Evolutionary conservation across 768 basidiomycete genomes (phyloP).

Genomic region (Pleurotus sapidus): DNA sequence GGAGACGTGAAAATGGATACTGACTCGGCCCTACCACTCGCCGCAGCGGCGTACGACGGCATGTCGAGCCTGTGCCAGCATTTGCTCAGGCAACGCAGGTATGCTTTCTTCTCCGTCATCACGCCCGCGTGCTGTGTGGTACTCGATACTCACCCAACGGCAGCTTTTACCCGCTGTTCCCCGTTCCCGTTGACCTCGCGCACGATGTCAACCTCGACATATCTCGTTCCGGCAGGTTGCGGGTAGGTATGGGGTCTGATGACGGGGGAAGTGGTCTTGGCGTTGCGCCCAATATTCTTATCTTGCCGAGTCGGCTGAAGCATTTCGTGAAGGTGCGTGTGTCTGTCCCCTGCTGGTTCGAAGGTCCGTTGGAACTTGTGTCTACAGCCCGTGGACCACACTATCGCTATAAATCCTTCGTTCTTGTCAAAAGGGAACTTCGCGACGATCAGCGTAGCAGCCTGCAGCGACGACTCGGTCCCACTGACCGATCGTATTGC

Average conservation of each 20-base stretch:
- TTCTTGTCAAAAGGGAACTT: conserved; percentile 63
- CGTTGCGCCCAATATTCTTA: conserved; percentile 76
- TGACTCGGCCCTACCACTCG: conserved; percentile 37
- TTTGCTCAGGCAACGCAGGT: conserved; percentile 87
- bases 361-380: neutral
- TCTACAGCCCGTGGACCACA: conserved; percentile 69
- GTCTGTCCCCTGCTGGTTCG: neutral
- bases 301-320: conserved; percentile 85
- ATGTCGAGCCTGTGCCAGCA: conserved; percentile 82
- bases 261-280: conserved; percentile 24
- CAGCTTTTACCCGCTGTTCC: conserved; percentile 96
- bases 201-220: conserved; percentile 89
- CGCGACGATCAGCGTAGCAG: conserved; percentile 39
- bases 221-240: conserved; percentile 58
- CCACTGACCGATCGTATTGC: neutral
- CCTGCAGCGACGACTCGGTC: neutral
- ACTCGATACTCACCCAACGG: no score
- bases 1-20: conserved; percentile 33
- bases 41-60: conserved; percentile 51
- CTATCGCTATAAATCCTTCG: conserved; percentile 84
- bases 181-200: conserved; percentile 69
- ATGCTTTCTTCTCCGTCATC: conserved; percentile 8
- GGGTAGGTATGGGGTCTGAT: conserved; percentile 32
- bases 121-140: no score
- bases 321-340: conserved; percentile 79